Evolutionary conservation across 192 early-diverging fungal genomes (phyloP), one percentile per base, ranked within the genome.

Genomic region (Backusella luteola): DNA sequence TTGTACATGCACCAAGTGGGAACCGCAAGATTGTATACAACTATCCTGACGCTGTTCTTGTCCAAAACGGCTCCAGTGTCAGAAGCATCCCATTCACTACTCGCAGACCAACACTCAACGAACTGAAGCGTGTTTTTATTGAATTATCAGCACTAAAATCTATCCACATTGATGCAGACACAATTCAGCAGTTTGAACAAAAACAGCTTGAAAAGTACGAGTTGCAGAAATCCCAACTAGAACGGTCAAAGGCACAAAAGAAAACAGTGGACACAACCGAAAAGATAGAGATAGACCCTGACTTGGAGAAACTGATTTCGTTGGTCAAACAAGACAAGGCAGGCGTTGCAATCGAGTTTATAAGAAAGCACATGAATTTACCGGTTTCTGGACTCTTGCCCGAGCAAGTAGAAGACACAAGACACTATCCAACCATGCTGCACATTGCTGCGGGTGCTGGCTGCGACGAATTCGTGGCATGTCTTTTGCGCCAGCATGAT

Each of bases 61-160:
- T 17, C 6, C 63, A 75, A 73, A 84, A 79, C 34, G 90, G 93
- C 63, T 73, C 82, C 14, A 78, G 87, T 1, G 84, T 97, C 44
- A 85, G 89, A 0, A 82, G 86, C 7, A 86, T 95, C 72, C 96
- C 96, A 0, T 94, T 97, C 78, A 84, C 92, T 0, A 94, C 94
- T 23, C 85, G 87, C 1, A 88, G 95, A 2, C 95, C 96, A 7
- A 88, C 94, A 2, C 81, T 94, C 8, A 81, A 83, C 1, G 94
- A 96, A 77, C 78, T 96, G 8, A 85, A 86, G 78, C 81, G 92
- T 4, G 87, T 90, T 3, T 94, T 87, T 59, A 74, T 85, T 2
- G 91, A 94, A 76, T 81, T 95, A 4, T 85, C 84, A 2, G 88
- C 85, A 36, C 76, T 93, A 14, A 89, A 89, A 35, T 66, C 93